phyloP scores from a whole-genome alignment of 345 rosid genomes.

The Salix dunnii region DNA sequence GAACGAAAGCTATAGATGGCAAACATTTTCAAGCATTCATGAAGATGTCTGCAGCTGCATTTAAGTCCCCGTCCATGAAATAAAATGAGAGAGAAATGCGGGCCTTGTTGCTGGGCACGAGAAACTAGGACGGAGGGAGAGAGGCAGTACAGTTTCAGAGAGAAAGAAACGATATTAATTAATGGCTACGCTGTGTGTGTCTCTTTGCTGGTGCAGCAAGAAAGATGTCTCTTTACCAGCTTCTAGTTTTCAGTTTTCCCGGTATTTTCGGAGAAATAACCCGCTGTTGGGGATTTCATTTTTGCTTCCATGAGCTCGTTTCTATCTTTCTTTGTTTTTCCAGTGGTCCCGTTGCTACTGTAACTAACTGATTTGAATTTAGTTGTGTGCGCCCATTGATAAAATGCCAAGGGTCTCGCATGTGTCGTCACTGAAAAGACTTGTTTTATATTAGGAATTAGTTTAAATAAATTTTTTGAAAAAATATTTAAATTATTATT shows the following conservation, averaged over 20 bases:
- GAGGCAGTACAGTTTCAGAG: not conserved
- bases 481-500: no score
- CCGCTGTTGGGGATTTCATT: not conserved
- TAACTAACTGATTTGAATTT: not conserved
- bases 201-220: not conserved
- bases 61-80: not conserved
- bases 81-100: conserved; percentile 2
- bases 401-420: not conserved
- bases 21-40: not conserved
- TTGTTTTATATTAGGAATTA: no score
- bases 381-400: not conserved
- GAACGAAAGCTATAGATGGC: not conserved
- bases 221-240: not conserved
- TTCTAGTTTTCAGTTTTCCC: not conserved
- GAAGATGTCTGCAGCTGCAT: conserved; percentile 9
- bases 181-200: not conserved
- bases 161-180: not conserved
- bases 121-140: conserved; percentile 11
- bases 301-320: not conserved
- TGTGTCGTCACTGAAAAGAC: no score
- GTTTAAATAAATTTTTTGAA: no score
- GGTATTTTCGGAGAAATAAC: not conserved
- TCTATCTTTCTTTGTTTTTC: no score
- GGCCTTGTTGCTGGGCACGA: conserved; percentile 17
- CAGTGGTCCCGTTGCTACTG: not conserved